Conservation (phyloP, 2,329 filamentous ascomycete species). For the Fusarium tanahbumbuense region DNA sequence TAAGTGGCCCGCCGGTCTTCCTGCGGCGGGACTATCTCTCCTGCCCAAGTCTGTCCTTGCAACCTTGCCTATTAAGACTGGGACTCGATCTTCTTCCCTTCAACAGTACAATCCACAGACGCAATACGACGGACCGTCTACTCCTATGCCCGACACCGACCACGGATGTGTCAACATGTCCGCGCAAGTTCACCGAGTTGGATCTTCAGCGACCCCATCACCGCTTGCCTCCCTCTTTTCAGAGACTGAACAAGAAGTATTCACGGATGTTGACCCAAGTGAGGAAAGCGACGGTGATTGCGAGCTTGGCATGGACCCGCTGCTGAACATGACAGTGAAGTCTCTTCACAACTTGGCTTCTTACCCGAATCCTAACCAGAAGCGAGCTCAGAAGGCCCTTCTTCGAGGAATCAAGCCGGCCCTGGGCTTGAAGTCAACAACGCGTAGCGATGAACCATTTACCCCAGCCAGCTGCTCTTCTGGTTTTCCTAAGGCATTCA, state of each 20-base stretch:
- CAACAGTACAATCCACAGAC: conserved; percentile 65
- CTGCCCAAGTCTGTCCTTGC: conserved; percentile 54
- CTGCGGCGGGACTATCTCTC: conserved; percentile 49
- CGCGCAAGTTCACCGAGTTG: conserved; percentile 42
- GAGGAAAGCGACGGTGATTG: conserved; percentile 48
- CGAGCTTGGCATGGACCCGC: conserved; percentile 46
- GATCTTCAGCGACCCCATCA: conserved; percentile 44
- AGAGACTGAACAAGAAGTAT: conserved; percentile 29
- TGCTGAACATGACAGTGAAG: conserved; percentile 58
- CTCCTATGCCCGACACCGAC: conserved; percentile 50
- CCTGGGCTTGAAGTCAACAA: conserved; percentile 21
- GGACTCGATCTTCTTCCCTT: conserved; percentile 33
- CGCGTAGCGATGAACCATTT: conserved; percentile 25
- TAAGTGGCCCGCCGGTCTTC: conserved; percentile 53
- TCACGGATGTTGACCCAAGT: conserved; percentile 41
- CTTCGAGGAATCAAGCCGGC: conserved; percentile 48
- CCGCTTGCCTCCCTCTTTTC: conserved; percentile 36
- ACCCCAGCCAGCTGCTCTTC: conserved; percentile 13
- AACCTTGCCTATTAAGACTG: conserved; percentile 50
- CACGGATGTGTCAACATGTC: conserved; percentile 46
- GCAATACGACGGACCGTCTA: conserved; percentile 64
- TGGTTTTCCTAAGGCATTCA: conserved; percentile 20
- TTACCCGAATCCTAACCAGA: conserved; percentile 66
- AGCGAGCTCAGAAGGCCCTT: conserved; percentile 61
- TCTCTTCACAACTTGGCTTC: conserved; percentile 66